Percentiles rank a stretch among this genome's conserved stretches.
These are phyloP conservation scores for Pythium insidiosum DNA, from an alignment of 352 stramenopile species.

Conservation along the genomic window DNA sequence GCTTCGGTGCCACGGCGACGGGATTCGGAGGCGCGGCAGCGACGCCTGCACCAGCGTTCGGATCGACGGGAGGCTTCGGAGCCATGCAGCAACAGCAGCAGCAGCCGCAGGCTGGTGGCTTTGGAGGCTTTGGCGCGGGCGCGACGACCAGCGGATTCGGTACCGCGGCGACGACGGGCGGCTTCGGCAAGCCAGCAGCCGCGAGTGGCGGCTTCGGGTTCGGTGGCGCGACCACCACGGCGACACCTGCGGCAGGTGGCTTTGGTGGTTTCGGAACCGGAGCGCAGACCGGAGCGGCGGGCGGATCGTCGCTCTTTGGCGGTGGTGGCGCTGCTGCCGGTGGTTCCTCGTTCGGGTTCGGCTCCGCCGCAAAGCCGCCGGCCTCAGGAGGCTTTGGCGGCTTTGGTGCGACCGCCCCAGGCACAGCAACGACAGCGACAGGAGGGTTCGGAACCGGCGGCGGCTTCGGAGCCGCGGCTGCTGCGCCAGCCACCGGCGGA, in stretches of 20 bases:
- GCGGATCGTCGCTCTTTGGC: conserved; percentile 34
- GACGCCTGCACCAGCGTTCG: too few relatives aligned
- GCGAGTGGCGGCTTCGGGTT: conserved; percentile 7
- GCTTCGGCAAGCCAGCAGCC: conserved; percentile 36
- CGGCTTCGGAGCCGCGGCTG: too few relatives aligned
- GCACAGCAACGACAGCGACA: background rate
- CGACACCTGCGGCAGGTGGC: conserved; percentile 1
- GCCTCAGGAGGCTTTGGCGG: conserved; percentile 15
- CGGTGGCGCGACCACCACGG: too few relatives aligned
- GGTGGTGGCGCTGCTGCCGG: conserved; percentile 18
- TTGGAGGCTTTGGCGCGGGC: too few relatives aligned
- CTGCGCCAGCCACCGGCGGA: too few relatives aligned
- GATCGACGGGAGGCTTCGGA: too few relatives aligned
- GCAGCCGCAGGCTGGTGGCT: too few relatives aligned
- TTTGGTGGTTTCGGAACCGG: conserved; percentile 17
- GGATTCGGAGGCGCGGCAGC: too few relatives aligned
- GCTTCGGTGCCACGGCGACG: conserved; percentile 33
- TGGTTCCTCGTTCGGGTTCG: conserved; percentile 9
- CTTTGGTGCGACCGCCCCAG: conserved; percentile 6
- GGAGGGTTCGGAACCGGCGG: conserved; percentile 15
- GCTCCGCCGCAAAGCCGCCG: conserved; percentile 5
- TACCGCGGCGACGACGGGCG: too few relatives aligned
- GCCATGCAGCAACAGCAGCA: too few relatives aligned
- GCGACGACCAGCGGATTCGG: too few relatives aligned
- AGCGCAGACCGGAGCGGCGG: conserved; percentile 5